phyloP scores from a whole-genome alignment of 805 yeast genomes.

The Candida silvatica region DNA sequence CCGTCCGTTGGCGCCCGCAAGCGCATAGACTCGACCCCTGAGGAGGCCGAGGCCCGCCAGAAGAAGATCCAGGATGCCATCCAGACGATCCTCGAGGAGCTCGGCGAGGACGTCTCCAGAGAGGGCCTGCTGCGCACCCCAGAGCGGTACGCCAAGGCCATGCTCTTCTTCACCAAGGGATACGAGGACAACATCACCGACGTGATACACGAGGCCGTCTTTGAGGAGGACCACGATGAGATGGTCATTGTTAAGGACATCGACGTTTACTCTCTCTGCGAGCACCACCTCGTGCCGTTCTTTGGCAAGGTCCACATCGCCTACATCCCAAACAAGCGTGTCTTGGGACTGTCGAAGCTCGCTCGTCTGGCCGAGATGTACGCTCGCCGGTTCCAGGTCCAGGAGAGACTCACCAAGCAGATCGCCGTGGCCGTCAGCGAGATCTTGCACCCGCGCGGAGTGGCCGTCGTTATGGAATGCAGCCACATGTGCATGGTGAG shows the following conservation, averaged over 20 bases:
- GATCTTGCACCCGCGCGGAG: slow-evolving; percentile 89
- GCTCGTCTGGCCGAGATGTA: slow-evolving; percentile 98
- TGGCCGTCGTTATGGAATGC: slow-evolving; percentile 97
- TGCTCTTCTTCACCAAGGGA: slow-evolving; percentile 93
- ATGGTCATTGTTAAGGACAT: slow-evolving; percentile 97
- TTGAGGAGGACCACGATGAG: slow-evolving; percentile 97
- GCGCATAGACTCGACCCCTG: slow-evolving; percentile 62
- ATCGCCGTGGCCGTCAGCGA: slow-evolving; percentile 94
- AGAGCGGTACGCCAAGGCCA: slow-evolving; percentile 91
- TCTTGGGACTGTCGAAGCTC: slow-evolving; percentile 83
- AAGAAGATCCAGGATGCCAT: slow-evolving; percentile 80
- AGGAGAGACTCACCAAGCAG: slow-evolving; percentile 93
- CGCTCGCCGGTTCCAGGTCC: slow-evolving; percentile 93
- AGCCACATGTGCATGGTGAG: slow-evolving; percentile 99
- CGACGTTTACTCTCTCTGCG: slow-evolving; percentile 87
- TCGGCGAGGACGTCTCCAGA: slow-evolving; percentile 85
- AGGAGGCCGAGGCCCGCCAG: slow-evolving; percentile 60
- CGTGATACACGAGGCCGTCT: slow-evolving; percentile 90
- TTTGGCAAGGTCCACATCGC: slow-evolving; percentile 96
- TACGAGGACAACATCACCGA: slow-evolving; percentile 90
- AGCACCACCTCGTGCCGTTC: slow-evolving; percentile 96
- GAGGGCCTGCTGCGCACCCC: slow-evolving; percentile 94
- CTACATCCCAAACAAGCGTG: slow-evolving; percentile 93
- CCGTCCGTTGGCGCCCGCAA: slow-evolving; percentile 80
- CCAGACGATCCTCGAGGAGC: slow-evolving; percentile 61